Evolutionary conservation across 2,329 filamentous ascomycete genomes (phyloP).

Genomic region (Botrytis byssoidea): DNA sequence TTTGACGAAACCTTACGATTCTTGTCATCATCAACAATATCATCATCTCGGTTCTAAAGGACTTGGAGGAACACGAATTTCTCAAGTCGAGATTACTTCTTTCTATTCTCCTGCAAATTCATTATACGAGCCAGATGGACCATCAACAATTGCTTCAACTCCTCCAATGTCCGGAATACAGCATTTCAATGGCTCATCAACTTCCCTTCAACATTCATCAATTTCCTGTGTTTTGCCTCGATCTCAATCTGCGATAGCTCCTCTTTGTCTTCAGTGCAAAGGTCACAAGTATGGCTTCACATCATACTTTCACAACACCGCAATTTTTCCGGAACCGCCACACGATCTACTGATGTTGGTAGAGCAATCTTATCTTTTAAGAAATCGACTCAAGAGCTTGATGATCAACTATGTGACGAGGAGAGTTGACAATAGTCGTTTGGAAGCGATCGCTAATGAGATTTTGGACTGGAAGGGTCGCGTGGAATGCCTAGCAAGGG

Average conservation of each 20-base stretch:
- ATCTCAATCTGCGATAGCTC: background rate
- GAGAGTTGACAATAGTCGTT: constrained; percentile 19
- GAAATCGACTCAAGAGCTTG: constrained; percentile 31
- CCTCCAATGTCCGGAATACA: constrained; percentile 10
- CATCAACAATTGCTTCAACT: background rate
- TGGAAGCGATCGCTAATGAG: constrained; percentile 21
- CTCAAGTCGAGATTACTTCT: constrained; percentile 4
- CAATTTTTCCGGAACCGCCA: constrained; percentile 30
- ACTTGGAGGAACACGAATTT: background rate
- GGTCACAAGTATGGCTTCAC: constrained; percentile 33
- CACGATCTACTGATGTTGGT: constrained; percentile 29
- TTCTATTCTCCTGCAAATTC: constrained; percentile 17
- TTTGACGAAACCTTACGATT: constrained; percentile 2
- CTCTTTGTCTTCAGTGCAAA: constrained; percentile 30
- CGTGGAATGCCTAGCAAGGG: constrained; percentile 24
- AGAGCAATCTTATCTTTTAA: constrained; percentile 32
- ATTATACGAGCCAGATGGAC: constrained; percentile 13
- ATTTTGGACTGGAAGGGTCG: constrained; percentile 24
- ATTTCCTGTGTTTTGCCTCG: background rate
- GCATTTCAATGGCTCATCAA: background rate
- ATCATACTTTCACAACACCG: constrained; percentile 34
- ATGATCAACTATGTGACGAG: constrained; percentile 30
- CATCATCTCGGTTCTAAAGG: background rate
- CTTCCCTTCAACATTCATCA: background rate
- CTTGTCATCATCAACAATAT: background rate